These are phyloP conservation scores for Neocatenulostroma microsporum DNA, from an alignment of 2,329 filamentous ascomycete species.

Conservation along the genomic window DNA sequence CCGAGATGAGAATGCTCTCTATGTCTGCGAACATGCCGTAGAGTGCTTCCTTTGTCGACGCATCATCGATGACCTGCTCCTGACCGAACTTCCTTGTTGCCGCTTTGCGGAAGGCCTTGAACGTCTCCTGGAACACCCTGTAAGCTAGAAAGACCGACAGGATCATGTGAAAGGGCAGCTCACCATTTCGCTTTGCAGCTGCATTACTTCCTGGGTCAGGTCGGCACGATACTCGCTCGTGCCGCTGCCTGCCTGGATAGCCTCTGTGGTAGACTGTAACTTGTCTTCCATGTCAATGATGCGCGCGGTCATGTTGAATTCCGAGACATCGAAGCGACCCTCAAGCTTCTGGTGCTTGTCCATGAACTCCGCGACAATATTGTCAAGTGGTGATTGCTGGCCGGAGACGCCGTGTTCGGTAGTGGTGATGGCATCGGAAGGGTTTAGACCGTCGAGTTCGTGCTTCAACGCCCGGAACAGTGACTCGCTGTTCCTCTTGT, in stretches of 20 bases:
- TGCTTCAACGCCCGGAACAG: conserved; percentile 6
- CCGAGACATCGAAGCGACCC: conserved; percentile 1
- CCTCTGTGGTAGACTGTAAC: no score
- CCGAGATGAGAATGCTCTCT: neutral
- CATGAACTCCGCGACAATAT: neutral
- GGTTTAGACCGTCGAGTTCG: conserved; percentile 6
- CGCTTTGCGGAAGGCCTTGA: neutral
- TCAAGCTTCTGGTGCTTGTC: conserved; percentile 5
- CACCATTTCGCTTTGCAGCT: no score
- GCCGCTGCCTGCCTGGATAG: neutral
- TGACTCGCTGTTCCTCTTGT: conserved; percentile 2
- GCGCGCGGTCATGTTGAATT: neutral
- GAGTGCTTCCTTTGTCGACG: conserved; percentile 5
- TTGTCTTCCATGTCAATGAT: neutral
- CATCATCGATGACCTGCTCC: conserved; percentile 6
- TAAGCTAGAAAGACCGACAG: no score
- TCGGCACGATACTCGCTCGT: neutral
- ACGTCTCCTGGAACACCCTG: no score
- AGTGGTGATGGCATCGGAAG: neutral
- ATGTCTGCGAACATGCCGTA: conserved; percentile 5
- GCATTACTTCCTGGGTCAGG: neutral
- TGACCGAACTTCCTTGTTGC: neutral
- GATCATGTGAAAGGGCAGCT: no score
- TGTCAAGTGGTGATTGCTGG: no score
- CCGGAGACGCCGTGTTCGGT: no score